Evolutionary conservation across 1,284 basidiomycete species (phyloP).

Genomic region (Bondarzewia mesenterica): DNA sequence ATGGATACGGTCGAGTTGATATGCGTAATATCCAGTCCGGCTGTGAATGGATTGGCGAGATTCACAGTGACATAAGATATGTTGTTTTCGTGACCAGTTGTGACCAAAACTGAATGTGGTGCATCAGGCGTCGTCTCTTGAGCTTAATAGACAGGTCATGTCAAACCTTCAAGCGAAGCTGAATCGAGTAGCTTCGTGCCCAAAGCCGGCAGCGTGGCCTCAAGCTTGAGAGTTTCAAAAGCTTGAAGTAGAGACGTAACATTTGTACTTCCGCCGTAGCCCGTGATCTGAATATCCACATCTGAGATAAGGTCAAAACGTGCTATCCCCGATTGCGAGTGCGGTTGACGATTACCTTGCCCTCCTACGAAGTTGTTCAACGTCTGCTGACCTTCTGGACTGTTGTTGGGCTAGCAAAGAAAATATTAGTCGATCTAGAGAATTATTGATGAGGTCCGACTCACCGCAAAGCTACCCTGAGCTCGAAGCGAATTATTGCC

Average conservation of each 20-base stretch:
- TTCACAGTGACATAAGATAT: conserved; percentile 60
- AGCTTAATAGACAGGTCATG: background rate
- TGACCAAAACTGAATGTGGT: conserved; percentile 44
- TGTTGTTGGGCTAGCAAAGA: conserved; percentile 47
- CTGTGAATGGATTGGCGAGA: conserved; percentile 65
- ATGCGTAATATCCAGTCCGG: conserved; percentile 50
- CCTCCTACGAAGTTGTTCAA: conserved; percentile 67
- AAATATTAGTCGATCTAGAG: conserved; percentile 5
- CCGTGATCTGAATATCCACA: conserved; percentile 43
- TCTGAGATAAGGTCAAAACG: conserved; percentile 26
- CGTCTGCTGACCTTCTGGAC: conserved; percentile 53
- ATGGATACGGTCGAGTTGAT: conserved; percentile 60
- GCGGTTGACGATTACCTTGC: conserved; percentile 26
- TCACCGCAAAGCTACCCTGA: conserved; percentile 41
- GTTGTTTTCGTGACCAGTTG: conserved; percentile 59
- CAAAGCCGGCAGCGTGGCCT: conserved; percentile 55
- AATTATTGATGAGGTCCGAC: background rate
- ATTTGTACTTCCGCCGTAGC: conserved; percentile 54
- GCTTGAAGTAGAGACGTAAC: conserved; percentile 55
- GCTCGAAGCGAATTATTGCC: conserved; percentile 50
- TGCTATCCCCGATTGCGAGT: conserved; percentile 10
- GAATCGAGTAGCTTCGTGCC: conserved; percentile 47
- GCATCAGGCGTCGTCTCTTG: background rate
- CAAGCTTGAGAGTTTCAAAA: conserved; percentile 54
- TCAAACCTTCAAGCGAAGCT: conserved; percentile 46